Base-by-base conservation (phyloP, 2,329 filamentous ascomycete genomes). In the Xylogone sp. region DNA sequence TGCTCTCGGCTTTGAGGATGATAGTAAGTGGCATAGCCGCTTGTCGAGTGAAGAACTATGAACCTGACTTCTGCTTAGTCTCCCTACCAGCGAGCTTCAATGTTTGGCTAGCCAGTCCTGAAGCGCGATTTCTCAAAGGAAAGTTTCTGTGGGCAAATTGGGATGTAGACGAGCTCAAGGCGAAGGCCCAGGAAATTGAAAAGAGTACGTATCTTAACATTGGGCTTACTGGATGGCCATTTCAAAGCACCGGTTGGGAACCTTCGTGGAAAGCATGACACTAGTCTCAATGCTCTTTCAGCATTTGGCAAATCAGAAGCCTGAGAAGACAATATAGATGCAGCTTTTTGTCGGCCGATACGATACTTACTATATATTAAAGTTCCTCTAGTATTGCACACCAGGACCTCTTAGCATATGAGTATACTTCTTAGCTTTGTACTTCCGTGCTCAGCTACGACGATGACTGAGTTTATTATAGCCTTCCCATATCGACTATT, bases 121-220 rank as follows among this genome's bases (percentile, higher is more conserved):
- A 79, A 54, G 75, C 76, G 0, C 59, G 55, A 5, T 78, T 79
- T 54, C 57, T 80, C 21, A 73, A 69, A 42, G 67, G 70, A 2
- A 74, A 71, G 45, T 72, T 73, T 20, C 58, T 78, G 0, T 79
- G 74, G 71, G 67, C 70, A 10, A 74, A 74, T 20, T 80, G 75
- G 76, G 77, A 80, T 59, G 69, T 78, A 0, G 68, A 75, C 39
- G 76, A 79, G 56, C 66, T 80, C 29, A 73, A 73, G 59, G 62
- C 64, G 1, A 60, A 62, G 34, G 68, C 65, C 3, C 61, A 65
- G 21, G 66, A 72, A 53, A 62, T 76, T 47, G 52, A 56, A 51
- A 46, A 34, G n/a, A 31, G 54, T 39, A 42, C 47, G 31, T 46
- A 48, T n/a, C 43, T 61, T 10, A 52, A 16, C 45, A 55, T 61